Evolutionary conservation across 169 alveolate species (phyloP), one percentile per base, ranked within the genome.

Genomic region (Plasmodium inui): DNA sequence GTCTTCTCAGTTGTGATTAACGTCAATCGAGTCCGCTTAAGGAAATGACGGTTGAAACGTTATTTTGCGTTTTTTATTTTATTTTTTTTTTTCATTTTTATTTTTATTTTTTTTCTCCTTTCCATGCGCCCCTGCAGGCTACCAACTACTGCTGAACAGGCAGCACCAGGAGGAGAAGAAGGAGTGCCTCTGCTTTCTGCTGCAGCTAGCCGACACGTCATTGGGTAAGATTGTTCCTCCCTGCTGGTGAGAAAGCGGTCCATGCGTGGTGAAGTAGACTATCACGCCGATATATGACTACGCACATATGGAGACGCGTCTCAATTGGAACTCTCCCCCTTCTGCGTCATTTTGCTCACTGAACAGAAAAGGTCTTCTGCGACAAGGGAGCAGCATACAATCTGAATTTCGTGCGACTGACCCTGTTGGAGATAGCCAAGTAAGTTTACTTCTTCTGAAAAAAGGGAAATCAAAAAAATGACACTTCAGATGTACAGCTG

Each of bases 351-450:
- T 80, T 39, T 22, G 1, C 37, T 67, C 76, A 26, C 76, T 83
- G 19, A 14, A 19, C 26, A 85, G 93, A 85, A 53, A 85, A 85
- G 67, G 46, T 85, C 12, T 85, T 85, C 61, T 85, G 86, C n/a
- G 85, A 74, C 39, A 8, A 73, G 57, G 80, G 30, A 0, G 79
- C 67, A 34, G 70, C 55, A 26, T 85, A 85, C 39, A 85, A 85
- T 44, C 44, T 85, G 12, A 85, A 85, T 53, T 85, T 85, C 41
- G 84, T 74, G 19, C 71, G 93, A 44, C 12, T 85, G 17, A 85
- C 93, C 14, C 93, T 85, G 61, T n/a, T 85, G 72, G 93, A 85
- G 67, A 85, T 85, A 74, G 93, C 93, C 81, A 85, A 85, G 93
- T 85, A 74, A 14, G 32, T 19, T 37, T 17, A 85, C 41, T 46